Percentiles rank a stretch among this genome's conserved stretches.
Conservation (phyloP, 176 grass and related monocot species). For the Lolium perenne region DNA sequence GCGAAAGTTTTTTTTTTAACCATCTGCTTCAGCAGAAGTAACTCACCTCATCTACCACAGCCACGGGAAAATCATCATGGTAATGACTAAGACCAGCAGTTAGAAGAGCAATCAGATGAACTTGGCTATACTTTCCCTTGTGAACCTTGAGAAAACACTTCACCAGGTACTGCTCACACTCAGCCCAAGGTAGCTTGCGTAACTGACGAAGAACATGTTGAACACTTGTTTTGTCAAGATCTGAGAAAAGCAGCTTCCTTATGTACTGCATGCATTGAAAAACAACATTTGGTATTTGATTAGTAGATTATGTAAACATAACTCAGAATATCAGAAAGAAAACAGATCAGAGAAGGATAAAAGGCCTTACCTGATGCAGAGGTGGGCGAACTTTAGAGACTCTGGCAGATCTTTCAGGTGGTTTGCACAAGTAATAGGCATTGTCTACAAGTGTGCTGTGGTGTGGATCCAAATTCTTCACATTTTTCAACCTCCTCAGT, state of each 20-base stretch:
- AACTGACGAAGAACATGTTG: slow-evolving; percentile 74
- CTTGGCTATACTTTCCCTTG: slow-evolving; percentile 82
- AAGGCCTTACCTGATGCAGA: slow-evolving; percentile 13
- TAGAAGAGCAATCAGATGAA: slow-evolving; percentile 67
- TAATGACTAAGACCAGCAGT: slow-evolving; percentile 65
- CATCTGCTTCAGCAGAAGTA: slow-evolving; percentile 7
- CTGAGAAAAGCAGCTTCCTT: slow-evolving; percentile 76
- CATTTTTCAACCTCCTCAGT: slow-evolving; percentile 90
- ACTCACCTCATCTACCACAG: slow-evolving; percentile 74
- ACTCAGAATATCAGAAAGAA: background rate
- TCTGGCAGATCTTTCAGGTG: slow-evolving; percentile 30
- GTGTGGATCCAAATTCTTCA: slow-evolving; percentile 92
- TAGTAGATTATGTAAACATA: background rate
- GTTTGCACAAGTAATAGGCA: slow-evolving; percentile 32
- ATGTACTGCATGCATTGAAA: slow-evolving; percentile 60
- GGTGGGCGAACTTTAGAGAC: slow-evolving; percentile 30
- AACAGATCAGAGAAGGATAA: background rate
- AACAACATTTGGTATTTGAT: slow-evolving; percentile 47
- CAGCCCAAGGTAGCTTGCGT: slow-evolving; percentile 76
- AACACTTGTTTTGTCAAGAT: slow-evolving; percentile 74
- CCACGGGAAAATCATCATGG: slow-evolving; percentile 70
- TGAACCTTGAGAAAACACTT: slow-evolving; percentile 86
- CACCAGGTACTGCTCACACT: slow-evolving; percentile 66
- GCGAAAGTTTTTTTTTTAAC: background rate
- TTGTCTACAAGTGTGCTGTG: slow-evolving; percentile 84